Evolutionary conservation across 2,329 filamentous ascomycete species (phyloP).

Genomic region (Tolypocladium cylindrosporum): DNA sequence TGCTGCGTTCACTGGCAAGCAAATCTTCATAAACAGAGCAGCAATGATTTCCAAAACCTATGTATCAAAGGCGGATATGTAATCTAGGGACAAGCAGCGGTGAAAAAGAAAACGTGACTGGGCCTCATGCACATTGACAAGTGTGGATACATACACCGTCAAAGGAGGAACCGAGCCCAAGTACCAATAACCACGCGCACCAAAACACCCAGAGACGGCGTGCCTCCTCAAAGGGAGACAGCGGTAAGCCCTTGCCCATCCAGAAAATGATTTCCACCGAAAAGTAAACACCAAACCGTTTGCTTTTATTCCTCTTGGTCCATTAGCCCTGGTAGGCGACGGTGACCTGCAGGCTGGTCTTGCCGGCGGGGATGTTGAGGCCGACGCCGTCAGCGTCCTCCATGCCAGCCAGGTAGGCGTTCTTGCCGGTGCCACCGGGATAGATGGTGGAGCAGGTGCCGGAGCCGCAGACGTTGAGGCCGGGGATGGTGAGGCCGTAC

Average conservation of each 20-base stretch:
- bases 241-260: background rate
- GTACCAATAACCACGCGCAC: slow-evolving; percentile 4
- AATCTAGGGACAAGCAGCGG: background rate
- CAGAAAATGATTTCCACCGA: background rate
- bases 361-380: slow-evolving; percentile 24
- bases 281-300: background rate
- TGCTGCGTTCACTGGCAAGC: background rate
- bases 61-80: slow-evolving; percentile 1
- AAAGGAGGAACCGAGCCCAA: background rate
- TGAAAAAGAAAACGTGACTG: background rate
- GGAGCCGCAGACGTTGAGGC: slow-evolving; percentile 27
- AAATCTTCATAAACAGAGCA: background rate
- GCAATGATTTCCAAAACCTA: background rate
- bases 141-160: background rate
- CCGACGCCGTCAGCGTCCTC: slow-evolving; percentile 28
- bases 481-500: slow-evolving; percentile 18
- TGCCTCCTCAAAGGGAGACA: background rate
- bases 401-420: slow-evolving; percentile 27
- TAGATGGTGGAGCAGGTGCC: slow-evolving; percentile 31
- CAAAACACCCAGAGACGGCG: slow-evolving; percentile 6
- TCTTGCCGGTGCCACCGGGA: slow-evolving; percentile 21
- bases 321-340: slow-evolving; percentile 16
- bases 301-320: background rate
- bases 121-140: background rate
- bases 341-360: slow-evolving; percentile 17